Base-by-base conservation (phyloP, 2,329 filamentous ascomycete genomes). In the Fusarium subglutinans region DNA sequence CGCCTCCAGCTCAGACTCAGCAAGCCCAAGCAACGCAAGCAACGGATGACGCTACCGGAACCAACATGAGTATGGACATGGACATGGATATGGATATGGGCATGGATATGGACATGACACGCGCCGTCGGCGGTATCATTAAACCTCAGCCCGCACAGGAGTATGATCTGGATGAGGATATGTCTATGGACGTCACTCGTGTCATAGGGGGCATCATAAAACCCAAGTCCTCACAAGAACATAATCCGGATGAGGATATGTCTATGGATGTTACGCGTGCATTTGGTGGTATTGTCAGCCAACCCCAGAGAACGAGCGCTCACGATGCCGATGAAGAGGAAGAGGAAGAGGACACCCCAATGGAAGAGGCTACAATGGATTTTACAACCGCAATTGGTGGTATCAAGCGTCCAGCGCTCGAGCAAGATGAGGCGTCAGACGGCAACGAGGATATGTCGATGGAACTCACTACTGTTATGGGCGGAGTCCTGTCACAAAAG, bases 101-200 rank as follows among this genome's bases (percentile, higher is more conserved):
- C 14, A 66, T 63, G 58, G 63, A 65, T 12, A 64, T 66, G 61
- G 61, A 66, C 17, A 89, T 90, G 76, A 90, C 89, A 5, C 82
- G 81, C 48, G 85, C 87, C 14, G 83, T 90, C 50, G 89, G 89
- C 8, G 84, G 87, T n/a, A 90, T 90, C 48, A 78, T 88, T 44
- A 81, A 79, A 70, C 30, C 86, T 58, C 79, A 86, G 30, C 80
- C 83, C 10, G 86, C 88, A 18, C 85, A 86, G 18, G 80, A 82
- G 22, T 44, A 50, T 17, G 76, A 80, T 6, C 84, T 87, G 30
- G 87, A 89, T 26, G 89, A 90, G 72, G 94, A 95, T 44, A 91
- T 97, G 87, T 96, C 94, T 28, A 98, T 98, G 96, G 96, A 98
- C 77, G 94, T 98, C 13, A 98, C 96, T 5, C 90, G 90, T 62